A percentile compares a stretch with the other conserved stretches of the same genome.
phyloP scores from a whole-genome alignment of 495 filamentous ascomycete species.

The Sphaerosporella brunnea region DNA sequence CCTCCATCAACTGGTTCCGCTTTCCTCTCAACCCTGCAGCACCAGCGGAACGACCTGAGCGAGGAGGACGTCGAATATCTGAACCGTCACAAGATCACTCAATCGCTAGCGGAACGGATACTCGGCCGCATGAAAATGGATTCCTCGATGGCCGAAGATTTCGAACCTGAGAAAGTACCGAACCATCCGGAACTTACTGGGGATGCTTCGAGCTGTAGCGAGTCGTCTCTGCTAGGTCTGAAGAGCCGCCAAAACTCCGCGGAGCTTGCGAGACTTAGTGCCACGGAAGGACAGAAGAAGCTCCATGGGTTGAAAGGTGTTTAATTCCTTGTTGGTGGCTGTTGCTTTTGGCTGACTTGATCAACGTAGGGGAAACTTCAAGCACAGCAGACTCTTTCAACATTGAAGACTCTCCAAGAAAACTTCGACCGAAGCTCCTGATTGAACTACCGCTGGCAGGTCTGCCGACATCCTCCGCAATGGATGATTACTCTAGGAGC shows the following conservation, averaged over 20 bases:
- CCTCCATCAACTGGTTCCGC: neutral
- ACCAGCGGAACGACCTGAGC: neutral
- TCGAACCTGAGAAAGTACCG: neutral
- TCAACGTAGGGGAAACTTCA: too few species aligned
- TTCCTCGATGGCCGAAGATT: neutral
- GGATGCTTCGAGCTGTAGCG: neutral
- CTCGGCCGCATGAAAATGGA: neutral
- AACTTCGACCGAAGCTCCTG: too few species aligned
- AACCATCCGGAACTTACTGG: neutral
- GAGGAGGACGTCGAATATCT: slow-evolving; percentile 1
- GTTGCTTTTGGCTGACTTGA: too few species aligned
- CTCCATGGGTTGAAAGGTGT: too few species aligned
- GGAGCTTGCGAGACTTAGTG: neutral
- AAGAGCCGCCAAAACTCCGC: neutral
- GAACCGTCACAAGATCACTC: neutral
- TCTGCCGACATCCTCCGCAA: too few species aligned
- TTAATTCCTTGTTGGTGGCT: too few species aligned
- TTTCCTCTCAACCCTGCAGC: neutral
- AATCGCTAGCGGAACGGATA: too few species aligned
- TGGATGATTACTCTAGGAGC: too few species aligned
- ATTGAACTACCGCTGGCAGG: too few species aligned
- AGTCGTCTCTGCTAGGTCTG: neutral
- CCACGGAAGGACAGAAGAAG: too few species aligned
- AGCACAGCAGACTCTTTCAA: too few species aligned
- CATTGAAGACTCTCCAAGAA: too few species aligned